Conservation (phyloP, 495 filamentous ascomycete genomes). For the Hypomontagnella monticulosa region DNA sequence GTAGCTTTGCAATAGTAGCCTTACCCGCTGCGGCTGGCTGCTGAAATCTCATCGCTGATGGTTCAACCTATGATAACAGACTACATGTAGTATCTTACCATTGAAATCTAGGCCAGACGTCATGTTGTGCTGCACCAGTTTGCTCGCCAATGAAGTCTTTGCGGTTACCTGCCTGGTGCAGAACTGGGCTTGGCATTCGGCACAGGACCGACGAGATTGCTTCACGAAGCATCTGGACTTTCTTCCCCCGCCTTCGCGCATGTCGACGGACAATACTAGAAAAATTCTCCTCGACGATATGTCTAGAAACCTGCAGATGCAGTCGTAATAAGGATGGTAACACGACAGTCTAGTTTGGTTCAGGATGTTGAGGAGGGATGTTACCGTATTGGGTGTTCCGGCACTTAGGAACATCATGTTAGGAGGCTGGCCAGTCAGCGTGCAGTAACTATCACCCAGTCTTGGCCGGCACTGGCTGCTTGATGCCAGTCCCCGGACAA, state of each 20-base stretch:
- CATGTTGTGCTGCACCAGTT: slow-evolving; percentile 15
- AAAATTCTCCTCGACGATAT: slow-evolving; percentile 27
- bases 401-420: slow-evolving; percentile 10
- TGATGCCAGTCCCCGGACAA: slow-evolving; percentile 10
- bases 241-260: slow-evolving; percentile 1
- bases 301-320: slow-evolving; percentile 35
- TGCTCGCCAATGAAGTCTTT: slow-evolving; percentile 17
- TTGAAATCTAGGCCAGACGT: slow-evolving; percentile 16
- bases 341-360: slow-evolving; percentile 18
- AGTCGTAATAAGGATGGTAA: slow-evolving; percentile 30
- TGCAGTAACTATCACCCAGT: slow-evolving; percentile 8
- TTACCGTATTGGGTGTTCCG: slow-evolving; percentile 35
- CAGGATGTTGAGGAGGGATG: slow-evolving; percentile 15
- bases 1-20: not conserved
- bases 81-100: slow-evolving; percentile 1
- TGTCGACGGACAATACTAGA: slow-evolving; percentile 20
- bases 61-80: slow-evolving; percentile 6
- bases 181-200: slow-evolving; percentile 9
- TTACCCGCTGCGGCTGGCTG: slow-evolving; percentile 27
- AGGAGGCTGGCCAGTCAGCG: slow-evolving; percentile 19
- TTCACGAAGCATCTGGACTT: slow-evolving; percentile 2
- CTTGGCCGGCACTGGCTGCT: slow-evolving; percentile 33
- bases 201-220: slow-evolving; percentile 5
- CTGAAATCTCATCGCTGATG: slow-evolving; percentile 8
- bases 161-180: slow-evolving; percentile 5